Conservation (phyloP, 352 stramenopile genomes). For the Globisporangium alternatum region DNA sequence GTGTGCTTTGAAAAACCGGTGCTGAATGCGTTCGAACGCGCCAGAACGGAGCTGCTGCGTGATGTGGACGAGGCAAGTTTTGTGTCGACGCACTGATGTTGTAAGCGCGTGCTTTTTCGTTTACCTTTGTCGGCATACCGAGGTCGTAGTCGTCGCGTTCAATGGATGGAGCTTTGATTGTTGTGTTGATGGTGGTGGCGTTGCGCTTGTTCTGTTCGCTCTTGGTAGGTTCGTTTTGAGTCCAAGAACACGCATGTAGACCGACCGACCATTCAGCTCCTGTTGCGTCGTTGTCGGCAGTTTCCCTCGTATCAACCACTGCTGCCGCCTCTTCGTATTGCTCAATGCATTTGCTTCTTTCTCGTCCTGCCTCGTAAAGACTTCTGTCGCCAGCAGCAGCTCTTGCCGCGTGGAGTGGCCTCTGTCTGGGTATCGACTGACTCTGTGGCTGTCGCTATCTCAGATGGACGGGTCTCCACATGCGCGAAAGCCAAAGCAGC, state of each 20-base stretch:
- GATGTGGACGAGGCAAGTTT: not conserved
- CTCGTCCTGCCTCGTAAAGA: not conserved
- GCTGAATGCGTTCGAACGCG: constrained; percentile 29
- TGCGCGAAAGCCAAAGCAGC: not conserved
- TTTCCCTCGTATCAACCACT: not conserved
- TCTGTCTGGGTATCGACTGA: not conserved
- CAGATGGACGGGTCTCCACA: constrained; percentile 4
- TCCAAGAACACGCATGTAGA: not conserved
- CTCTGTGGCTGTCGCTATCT: not conserved
- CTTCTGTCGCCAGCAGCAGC: not conserved
- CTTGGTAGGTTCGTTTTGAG: not conserved
- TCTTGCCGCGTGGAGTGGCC: not conserved
- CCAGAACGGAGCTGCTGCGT: not conserved
- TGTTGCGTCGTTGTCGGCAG: not conserved
- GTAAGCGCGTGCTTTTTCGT: not conserved
- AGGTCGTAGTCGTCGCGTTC: not conserved
- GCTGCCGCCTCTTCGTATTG: not conserved
- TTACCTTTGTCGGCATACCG: not conserved
- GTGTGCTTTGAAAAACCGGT: constrained; percentile 48
- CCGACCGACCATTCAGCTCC: not conserved
- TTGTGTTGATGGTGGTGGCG: too few species aligned
- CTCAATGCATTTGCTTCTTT: not conserved
- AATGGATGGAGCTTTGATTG: not conserved
- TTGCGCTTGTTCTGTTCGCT: too few species aligned
- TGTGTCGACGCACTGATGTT: not conserved